These are phyloP conservation scores for Phymatotrichopsis omnivora DNA, from an alignment of 2,329 filamentous ascomycete species.

Conservation along the genomic window DNA sequence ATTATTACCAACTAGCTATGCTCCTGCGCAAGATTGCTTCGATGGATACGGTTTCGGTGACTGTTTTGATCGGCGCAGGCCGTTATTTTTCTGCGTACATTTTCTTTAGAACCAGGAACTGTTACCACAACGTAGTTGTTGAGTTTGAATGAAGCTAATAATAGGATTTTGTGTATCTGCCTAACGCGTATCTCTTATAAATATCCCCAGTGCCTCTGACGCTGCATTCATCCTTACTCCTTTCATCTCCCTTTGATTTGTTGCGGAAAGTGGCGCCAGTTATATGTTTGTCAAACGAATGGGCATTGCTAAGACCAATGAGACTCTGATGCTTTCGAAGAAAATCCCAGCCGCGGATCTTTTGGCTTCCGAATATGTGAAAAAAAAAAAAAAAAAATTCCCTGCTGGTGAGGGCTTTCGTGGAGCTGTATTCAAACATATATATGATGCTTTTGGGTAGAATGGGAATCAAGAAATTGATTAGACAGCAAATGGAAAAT, in stretches of 20 bases:
- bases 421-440: constrained; percentile 61
- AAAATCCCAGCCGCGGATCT: constrained; percentile 64
- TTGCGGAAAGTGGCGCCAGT: constrained; percentile 76
- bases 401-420: constrained; percentile 54
- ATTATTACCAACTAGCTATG: constrained; percentile 68
- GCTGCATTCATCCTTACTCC: constrained; percentile 80
- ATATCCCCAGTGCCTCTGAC: constrained; percentile 44
- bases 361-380: constrained; percentile 68
- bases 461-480: constrained; percentile 72
- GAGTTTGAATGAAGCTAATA: no score
- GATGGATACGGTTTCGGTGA: constrained; percentile 72
- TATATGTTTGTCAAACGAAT: constrained; percentile 69
- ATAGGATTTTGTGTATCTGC: no score
- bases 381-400: constrained; percentile 78
- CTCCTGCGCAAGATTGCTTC: constrained; percentile 66
- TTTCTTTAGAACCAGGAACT: no score
- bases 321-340: constrained; percentile 85
- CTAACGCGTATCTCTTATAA: no score
- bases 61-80: constrained; percentile 72
- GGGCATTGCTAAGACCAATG: constrained; percentile 73
- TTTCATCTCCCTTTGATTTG: constrained; percentile 79
- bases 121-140: no score
- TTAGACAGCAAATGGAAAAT: constrained; percentile 63
- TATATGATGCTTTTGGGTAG: constrained; percentile 74
- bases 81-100: constrained; percentile 76